These are phyloP conservation scores for Fraxinus quadrangulata DNA, from an alignment of 257 asterid species.

Conservation along the genomic window DNA sequence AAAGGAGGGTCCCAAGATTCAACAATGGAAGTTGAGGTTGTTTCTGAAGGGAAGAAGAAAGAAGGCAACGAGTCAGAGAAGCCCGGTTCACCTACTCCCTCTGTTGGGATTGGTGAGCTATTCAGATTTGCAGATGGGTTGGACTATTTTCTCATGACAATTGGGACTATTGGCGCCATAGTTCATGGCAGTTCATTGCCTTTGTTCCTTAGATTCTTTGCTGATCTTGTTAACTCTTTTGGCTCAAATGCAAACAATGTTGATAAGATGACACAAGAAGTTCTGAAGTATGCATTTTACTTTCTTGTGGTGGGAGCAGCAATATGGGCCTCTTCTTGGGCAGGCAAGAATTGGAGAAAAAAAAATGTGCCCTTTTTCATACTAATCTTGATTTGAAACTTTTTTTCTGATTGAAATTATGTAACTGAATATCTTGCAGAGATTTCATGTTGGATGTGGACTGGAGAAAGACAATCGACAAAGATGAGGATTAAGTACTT, in stretches of 20 bases:
- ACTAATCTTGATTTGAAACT: background rate
- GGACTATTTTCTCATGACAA: constrained; percentile 77
- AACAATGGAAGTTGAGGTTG: constrained; percentile 36
- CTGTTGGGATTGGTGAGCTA: constrained; percentile 62
- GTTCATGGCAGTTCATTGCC: constrained; percentile 96
- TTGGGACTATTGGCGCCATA: constrained; percentile 89
- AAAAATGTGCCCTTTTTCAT: background rate
- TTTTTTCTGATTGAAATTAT: constrained; percentile 21
- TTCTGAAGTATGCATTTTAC: constrained; percentile 93
- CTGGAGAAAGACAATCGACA: constrained; percentile 87
- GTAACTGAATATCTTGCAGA: constrained; percentile 49
- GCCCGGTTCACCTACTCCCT: constrained; percentile 51
- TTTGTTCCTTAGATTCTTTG: constrained; percentile 89
- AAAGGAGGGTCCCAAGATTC: constrained; percentile 20
- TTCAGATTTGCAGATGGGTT: constrained; percentile 92
- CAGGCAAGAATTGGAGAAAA: constrained; percentile 51
- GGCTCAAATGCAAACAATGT: constrained; percentile 87
- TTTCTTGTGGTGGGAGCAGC: constrained; percentile 99
- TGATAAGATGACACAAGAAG: constrained; percentile 97
- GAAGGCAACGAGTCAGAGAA: constrained; percentile 47
- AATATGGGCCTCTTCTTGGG: constrained; percentile 99
- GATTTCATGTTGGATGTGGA: constrained; percentile 99
- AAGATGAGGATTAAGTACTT: constrained; percentile 84
- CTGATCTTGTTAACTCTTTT: constrained; percentile 97
- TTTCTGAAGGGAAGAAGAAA: constrained; percentile 42